These are phyloP conservation scores for Silene conica DNA, from an alignment of 148 eudicot genomes.

Conservation along the genomic window DNA sequence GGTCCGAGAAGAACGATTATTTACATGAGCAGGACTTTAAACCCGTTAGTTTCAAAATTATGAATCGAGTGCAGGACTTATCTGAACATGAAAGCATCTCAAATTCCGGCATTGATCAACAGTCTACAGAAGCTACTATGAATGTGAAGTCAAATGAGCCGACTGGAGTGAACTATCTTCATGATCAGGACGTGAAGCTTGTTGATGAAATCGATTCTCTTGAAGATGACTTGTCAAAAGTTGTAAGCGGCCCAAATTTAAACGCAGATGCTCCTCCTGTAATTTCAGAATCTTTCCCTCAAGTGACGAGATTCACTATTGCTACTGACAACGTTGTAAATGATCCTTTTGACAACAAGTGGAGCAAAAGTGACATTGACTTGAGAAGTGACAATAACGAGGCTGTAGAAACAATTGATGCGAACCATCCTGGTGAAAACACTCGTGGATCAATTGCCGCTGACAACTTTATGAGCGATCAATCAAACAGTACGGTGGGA, in stretches of 20 bases:
- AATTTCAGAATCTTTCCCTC: conserved; percentile 19
- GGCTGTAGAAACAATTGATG: not conserved
- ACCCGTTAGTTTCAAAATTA: too few species aligned
- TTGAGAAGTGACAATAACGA: not conserved
- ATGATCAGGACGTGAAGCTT: too few species aligned
- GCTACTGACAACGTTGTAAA: conserved; percentile 25
- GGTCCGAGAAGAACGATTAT: conserved; percentile 11
- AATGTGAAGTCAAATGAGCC: too few species aligned
- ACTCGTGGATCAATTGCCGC: not conserved
- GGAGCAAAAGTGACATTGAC: conserved; percentile 7
- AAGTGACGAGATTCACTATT: conserved; percentile 21
- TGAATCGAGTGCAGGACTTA: too few species aligned
- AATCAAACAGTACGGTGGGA: not conserved
- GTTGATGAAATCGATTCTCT: too few species aligned
- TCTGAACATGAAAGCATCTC: too few species aligned
- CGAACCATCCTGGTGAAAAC: conserved; percentile 2
- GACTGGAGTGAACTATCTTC: too few species aligned
- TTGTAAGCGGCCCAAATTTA: too few species aligned
- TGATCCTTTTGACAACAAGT: conserved; percentile 33
- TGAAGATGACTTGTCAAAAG: too few species aligned
- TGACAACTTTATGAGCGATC: not conserved
- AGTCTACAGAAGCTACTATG: too few species aligned
- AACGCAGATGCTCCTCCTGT: conserved; percentile 10
- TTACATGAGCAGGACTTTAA: not conserved
- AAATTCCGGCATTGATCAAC: too few species aligned